Base-by-base conservation (phyloP, 1,284 basidiomycete genomes). In the Mycosarcoma mackinlayi region DNA sequence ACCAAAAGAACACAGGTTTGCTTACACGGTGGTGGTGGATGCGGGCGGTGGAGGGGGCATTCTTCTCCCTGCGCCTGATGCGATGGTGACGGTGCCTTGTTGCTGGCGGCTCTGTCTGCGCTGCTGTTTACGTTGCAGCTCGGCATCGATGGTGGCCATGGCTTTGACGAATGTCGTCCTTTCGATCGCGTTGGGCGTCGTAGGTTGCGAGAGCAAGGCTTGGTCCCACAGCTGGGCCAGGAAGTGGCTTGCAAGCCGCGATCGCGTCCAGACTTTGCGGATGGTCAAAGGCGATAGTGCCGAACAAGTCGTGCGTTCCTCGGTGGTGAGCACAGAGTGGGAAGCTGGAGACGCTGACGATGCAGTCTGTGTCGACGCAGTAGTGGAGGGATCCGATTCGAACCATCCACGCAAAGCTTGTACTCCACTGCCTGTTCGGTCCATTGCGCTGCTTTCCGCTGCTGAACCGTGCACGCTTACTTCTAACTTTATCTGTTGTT, bases 381-480 rank as follows among this genome's bases (percentile, higher is more conserved):
- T 16, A 23, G 48, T 13, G 21, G 56, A 13, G 14, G 37, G 8
- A 23, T 60, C 61, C 10, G 53, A 48, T 18, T 71, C 68, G 39
- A 71, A 71, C 68, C 68, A 71, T 3, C 68, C 68, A n/a, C 51
- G 23, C 0, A 65, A 39, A 11, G 62, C 48, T 31, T 65, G 49
- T 2, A 65, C 58, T 8, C 47, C 40, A 2, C 23, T 51, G 16
- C 53, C 35, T 16, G 58, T 7, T n/a, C n/a, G n/a, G n/a, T n/a
- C n/a, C n/a, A 27, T 34, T 31, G 21, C 31, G 19, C 28, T 39
- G 38, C 24, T 23, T 21, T 34, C 6, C n/a, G 16, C 18, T 21
- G 4, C 5, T 21, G 2, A n/a, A 10, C 23, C 19, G 6, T 38
- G 6, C 37, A 21, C 19, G n/a, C n/a, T n/a, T n/a, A n/a, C n/a